A percentile compares a stretch with the other conserved stretches of the same genome.
These are phyloP conservation scores for Trypanosoma congolense DNA, from an alignment of 208 protist species.

Conservation along the genomic window DNA sequence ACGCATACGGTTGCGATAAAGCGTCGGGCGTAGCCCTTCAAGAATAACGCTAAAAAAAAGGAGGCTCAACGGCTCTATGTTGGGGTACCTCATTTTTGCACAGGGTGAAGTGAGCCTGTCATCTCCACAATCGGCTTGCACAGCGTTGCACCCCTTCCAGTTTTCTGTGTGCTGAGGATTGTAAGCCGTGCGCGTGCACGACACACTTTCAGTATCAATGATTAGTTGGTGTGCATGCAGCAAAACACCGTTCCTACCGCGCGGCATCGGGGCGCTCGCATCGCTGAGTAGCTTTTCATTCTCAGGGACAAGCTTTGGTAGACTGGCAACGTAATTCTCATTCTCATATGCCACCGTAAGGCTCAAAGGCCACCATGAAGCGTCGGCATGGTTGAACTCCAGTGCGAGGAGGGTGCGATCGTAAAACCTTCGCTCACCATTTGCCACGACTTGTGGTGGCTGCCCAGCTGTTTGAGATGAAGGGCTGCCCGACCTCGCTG, in stretches of 20 bases:
- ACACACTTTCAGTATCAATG: constrained; percentile 6
- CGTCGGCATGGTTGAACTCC: constrained; percentile 36
- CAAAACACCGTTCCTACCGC: not conserved
- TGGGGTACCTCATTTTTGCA: constrained; percentile 54
- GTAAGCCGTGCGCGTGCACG: constrained; percentile 17
- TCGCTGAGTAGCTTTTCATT: not conserved
- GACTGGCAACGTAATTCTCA: not conserved
- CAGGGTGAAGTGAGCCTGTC: constrained; percentile 38
- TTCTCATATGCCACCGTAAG: not conserved
- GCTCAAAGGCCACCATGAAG: constrained; percentile 43
- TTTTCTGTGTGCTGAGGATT: constrained; percentile 15
- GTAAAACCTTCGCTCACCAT: not conserved
- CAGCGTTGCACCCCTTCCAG: not conserved
- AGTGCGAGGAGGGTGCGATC: constrained; percentile 32
- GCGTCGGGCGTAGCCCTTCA: constrained; percentile 28
- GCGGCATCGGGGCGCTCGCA: not conserved
- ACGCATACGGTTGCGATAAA: constrained; percentile 35
- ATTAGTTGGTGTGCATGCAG: not conserved
- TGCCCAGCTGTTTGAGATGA: not conserved
- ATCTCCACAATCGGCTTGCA: constrained; percentile 1
- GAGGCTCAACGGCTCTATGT: constrained; percentile 45
- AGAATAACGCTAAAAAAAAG: constrained; percentile 39
- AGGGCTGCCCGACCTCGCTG: not conserved
- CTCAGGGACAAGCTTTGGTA: not conserved
- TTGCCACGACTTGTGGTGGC: constrained; percentile 1